phyloP scores from a whole-genome alignment of 1,284 basidiomycete genomes.

The Gymnopus androsaceus region DNA sequence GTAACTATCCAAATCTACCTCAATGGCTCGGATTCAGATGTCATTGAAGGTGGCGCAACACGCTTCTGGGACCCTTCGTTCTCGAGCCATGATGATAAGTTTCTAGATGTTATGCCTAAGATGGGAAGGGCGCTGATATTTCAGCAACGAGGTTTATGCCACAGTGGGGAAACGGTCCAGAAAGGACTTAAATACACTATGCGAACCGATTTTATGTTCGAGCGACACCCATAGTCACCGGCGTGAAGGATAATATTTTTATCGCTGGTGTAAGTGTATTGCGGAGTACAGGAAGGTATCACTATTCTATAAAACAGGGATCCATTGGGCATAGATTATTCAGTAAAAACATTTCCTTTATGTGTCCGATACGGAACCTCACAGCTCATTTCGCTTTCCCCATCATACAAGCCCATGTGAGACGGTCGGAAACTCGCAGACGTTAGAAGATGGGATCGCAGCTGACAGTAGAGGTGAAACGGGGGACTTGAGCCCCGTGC shows the following conservation, averaged over 20 bases:
- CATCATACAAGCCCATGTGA: too few relatives aligned
- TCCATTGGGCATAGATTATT: too few relatives aligned
- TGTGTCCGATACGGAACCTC: too few relatives aligned
- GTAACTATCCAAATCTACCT: constrained; percentile 43
- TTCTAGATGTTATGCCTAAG: constrained; percentile 39
- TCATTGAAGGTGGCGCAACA: constrained; percentile 37
- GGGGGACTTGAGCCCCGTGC: neutral
- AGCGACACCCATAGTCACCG: too few relatives aligned
- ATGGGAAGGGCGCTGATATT: constrained; percentile 39
- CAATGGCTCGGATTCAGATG: constrained; percentile 27
- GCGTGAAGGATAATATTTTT: too few relatives aligned
- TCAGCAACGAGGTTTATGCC: constrained; percentile 42
- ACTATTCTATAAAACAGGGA: too few relatives aligned
- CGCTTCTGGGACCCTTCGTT: constrained; percentile 34
- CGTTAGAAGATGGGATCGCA: neutral
- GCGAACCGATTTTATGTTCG: constrained; percentile 40
- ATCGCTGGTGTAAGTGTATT: too few relatives aligned
- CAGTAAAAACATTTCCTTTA: too few relatives aligned
- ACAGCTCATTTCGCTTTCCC: too few relatives aligned
- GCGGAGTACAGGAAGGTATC: too few relatives aligned
- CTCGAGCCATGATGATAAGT: neutral
- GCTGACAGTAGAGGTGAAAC: neutral
- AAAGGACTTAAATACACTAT: constrained; percentile 41
- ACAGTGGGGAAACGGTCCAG: constrained; percentile 40
- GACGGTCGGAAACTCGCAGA: too few relatives aligned